These are phyloP conservation scores for Gomphus bonarii DNA, from an alignment of 1,284 basidiomycete genomes.

Conservation along the genomic window DNA sequence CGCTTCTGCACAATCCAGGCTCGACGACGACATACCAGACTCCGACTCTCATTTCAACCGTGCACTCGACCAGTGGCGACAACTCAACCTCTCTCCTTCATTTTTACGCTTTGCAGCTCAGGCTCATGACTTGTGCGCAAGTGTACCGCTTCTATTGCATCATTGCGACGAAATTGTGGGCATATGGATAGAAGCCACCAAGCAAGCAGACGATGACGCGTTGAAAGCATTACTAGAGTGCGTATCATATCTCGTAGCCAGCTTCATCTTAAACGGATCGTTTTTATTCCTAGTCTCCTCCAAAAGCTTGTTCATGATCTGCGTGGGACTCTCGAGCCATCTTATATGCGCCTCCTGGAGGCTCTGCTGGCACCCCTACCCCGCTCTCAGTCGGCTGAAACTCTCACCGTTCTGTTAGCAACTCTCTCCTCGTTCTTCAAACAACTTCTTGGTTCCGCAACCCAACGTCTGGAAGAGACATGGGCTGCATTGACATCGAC, in stretches of 20 bases:
- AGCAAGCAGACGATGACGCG: conserved; percentile 56
- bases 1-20: conserved; percentile 42
- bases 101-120: conserved; percentile 64
- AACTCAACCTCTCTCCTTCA: conserved; percentile 69
- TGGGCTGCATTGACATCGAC: conserved; percentile 42
- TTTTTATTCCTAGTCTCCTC: conserved; percentile 40
- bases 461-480: conserved; percentile 36
- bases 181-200: conserved; percentile 48
- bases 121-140: conserved; percentile 53
- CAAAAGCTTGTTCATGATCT: conserved; percentile 70
- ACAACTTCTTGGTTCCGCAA: conserved; percentile 52
- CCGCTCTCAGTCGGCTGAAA: conserved; percentile 43
- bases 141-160: conserved; percentile 73
- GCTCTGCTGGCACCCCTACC: conserved; percentile 48
- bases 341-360: conserved; percentile 43
- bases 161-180: conserved; percentile 63
- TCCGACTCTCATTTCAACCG: conserved; percentile 64
- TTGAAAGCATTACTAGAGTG: conserved; percentile 63
- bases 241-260: conserved; percentile 17
- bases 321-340: conserved; percentile 53
- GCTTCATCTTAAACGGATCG: neutral
- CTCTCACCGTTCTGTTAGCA: conserved; percentile 52
- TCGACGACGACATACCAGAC: conserved; percentile 55
- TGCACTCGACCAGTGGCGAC: conserved; percentile 60
- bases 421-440: conserved; percentile 59